These are phyloP conservation scores for Pythium guiyangense DNA, from an alignment of 352 stramenopile species.

Conservation along the genomic window DNA sequence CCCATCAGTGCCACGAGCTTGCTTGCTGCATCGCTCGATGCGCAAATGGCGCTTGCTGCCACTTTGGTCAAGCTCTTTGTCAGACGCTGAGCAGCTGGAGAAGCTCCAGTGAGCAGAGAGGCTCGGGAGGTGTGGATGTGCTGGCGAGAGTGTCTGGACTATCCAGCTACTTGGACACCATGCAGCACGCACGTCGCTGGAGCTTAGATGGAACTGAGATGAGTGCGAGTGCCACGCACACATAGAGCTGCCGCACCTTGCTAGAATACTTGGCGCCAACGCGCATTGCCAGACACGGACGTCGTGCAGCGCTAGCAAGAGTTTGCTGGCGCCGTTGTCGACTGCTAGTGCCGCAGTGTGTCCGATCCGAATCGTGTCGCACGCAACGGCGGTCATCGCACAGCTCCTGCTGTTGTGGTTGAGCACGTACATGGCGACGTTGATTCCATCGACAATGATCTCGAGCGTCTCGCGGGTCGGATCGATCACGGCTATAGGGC, in stretches of 20 bases:
- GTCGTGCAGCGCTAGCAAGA: constrained; percentile 9
- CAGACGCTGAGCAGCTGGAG: constrained; percentile 9
- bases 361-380: not conserved
- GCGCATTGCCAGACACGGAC: constrained; percentile 13
- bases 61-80: constrained; percentile 16
- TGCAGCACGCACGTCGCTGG: not conserved
- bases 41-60: constrained; percentile 7
- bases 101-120: constrained; percentile 13
- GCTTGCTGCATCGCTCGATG: not conserved
- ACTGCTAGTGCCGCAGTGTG: not conserved
- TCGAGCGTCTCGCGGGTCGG: not conserved
- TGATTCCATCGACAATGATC: constrained; percentile 6
- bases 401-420: not conserved
- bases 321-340: not conserved
- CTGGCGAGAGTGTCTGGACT: not conserved
- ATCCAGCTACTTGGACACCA: not conserved
- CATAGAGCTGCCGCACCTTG: constrained; percentile 2
- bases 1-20: no score
- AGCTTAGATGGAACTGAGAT: not conserved
- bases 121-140: not conserved
- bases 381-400: not conserved
- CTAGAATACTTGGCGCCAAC: not conserved
- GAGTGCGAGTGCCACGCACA: not conserved
- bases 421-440: not conserved
- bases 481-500: not conserved